Percentiles rank a stretch among this genome's conserved stretches.
Evolutionary conservation across 1,139 yeast genomes (phyloP).

Genomic region (Suhomyces atakaporum): DNA sequence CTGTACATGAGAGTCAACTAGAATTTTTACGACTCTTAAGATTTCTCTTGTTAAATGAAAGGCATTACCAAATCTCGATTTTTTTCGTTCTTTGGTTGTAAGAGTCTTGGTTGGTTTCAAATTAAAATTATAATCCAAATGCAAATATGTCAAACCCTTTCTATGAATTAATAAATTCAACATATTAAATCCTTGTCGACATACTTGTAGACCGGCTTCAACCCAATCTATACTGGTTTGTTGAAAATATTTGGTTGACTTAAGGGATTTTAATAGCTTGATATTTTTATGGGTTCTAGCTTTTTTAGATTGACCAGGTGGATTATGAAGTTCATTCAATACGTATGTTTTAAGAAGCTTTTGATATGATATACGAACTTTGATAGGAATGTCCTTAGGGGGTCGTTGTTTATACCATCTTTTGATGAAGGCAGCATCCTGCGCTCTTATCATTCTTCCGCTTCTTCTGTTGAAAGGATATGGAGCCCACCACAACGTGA

Average conservation of each 20-base stretch:
- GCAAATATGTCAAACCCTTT: constrained; percentile 88
- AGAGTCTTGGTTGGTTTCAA: constrained; percentile 94
- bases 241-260: constrained; percentile 83
- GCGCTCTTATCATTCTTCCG: constrained; percentile 76
- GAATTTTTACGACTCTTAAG: constrained; percentile 71
- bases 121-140: constrained; percentile 93
- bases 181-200: constrained; percentile 94
- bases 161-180: constrained; percentile 85
- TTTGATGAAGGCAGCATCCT: constrained; percentile 85
- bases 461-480: constrained; percentile 78
- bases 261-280: constrained; percentile 65
- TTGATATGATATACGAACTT: constrained; percentile 85
- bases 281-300: constrained; percentile 47
- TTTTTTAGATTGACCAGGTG: constrained; percentile 32
- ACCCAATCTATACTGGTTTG: constrained; percentile 96
- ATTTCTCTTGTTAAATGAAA: constrained; percentile 93
- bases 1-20: constrained; percentile 94
- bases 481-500: constrained; percentile 77
- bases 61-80: constrained; percentile 95
- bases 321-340: constrained; percentile 64
- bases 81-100: constrained; percentile 94
- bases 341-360: constrained; percentile 76
- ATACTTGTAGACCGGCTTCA: constrained; percentile 93
- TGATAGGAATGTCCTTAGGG: constrained; percentile 59
- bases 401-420: constrained; percentile 80